These are phyloP conservation scores for Colletotrichum gloeosporioides DNA, from an alignment of 2,329 filamentous ascomycete species.

Conservation along the genomic window DNA sequence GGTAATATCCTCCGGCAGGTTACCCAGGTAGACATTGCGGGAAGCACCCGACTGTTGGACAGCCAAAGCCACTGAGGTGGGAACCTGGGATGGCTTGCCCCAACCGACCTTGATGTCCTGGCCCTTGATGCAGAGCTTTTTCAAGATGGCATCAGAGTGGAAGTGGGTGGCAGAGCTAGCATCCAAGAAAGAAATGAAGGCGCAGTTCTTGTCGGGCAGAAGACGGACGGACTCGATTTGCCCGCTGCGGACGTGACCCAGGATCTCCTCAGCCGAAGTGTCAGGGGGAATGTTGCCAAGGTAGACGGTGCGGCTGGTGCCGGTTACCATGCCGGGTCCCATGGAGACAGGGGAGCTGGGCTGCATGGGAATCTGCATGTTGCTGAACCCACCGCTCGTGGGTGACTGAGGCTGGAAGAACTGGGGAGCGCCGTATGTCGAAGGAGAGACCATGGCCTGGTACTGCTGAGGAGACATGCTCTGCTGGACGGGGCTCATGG, in stretches of 20 bases:
- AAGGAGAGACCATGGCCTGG: slow-evolving; percentile 84
- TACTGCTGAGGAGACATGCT: slow-evolving; percentile 84
- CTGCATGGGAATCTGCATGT: slow-evolving; percentile 58
- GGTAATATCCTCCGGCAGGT: slow-evolving; percentile 85
- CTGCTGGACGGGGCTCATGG: slow-evolving; percentile 78
- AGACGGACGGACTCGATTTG: slow-evolving; percentile 99
- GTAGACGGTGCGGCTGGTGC: slow-evolving; percentile 95
- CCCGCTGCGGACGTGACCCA: slow-evolving; percentile 94
- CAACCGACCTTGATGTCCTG: slow-evolving; percentile 99
- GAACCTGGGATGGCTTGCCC: slow-evolving; percentile 98
- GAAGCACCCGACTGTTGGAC: slow-evolving; percentile 98
- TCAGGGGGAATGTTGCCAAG: slow-evolving; percentile 98
- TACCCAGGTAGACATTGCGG: slow-evolving; percentile 95
- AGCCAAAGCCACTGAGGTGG: slow-evolving; percentile 94
- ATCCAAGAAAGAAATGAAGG: slow-evolving; percentile 98
- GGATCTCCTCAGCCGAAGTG: slow-evolving; percentile 94
- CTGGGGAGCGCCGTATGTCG: slow-evolving; percentile 80
- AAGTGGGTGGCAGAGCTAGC: slow-evolving; percentile 98
- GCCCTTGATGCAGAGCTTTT: slow-evolving; percentile 97
- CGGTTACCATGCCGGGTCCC: slow-evolving; percentile 80
- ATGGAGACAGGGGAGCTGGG: slow-evolving; percentile 79
- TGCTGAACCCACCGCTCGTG: slow-evolving; percentile 71
- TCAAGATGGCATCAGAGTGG: slow-evolving; percentile 99
- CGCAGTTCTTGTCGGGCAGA: slow-evolving; percentile 98
- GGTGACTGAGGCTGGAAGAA: slow-evolving; percentile 91